A percentile compares a stretch with the other conserved stretches of the same genome.
These are phyloP conservation scores for Agaricus blazei DNA, from an alignment of 768 basidiomycete genomes.

Conservation along the genomic window DNA sequence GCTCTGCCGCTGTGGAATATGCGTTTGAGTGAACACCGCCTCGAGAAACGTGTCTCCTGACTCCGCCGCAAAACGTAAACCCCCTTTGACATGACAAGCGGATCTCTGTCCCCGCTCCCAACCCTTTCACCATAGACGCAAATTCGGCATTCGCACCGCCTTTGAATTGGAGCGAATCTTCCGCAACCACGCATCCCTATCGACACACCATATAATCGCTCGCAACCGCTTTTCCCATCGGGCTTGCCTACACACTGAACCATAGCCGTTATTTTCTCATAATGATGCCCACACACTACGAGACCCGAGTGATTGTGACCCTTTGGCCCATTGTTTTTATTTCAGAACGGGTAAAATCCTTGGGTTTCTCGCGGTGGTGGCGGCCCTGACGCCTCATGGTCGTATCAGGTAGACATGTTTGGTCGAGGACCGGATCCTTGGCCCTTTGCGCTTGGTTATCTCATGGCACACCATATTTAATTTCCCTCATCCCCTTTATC, in stretches of 20 bases:
- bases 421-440: conserved; percentile 7
- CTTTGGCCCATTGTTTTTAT: not conserved
- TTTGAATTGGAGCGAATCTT: too few relatives aligned
- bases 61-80: conserved; percentile 7
- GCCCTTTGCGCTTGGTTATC: not conserved
- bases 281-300: not conserved
- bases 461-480: not conserved
- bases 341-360: not conserved
- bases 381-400: conserved; percentile 7
- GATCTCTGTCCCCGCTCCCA: not conserved
- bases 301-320: conserved; percentile 8
- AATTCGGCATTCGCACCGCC: too few relatives aligned
- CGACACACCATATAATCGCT: not conserved
- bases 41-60: not conserved
- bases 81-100: not conserved
- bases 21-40: conserved; percentile 44
- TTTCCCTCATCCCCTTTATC: conserved; percentile 1
- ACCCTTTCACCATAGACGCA: not conserved
- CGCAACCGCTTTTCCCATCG: not conserved
- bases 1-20: conserved; percentile 70
- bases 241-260: not conserved
- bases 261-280: not conserved
- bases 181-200: too few relatives aligned
- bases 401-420: not conserved
- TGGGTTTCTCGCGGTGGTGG: conserved; percentile 3